Conservation (phyloP, 257 asterid species). For the Cynanchum wilfordii region DNA sequence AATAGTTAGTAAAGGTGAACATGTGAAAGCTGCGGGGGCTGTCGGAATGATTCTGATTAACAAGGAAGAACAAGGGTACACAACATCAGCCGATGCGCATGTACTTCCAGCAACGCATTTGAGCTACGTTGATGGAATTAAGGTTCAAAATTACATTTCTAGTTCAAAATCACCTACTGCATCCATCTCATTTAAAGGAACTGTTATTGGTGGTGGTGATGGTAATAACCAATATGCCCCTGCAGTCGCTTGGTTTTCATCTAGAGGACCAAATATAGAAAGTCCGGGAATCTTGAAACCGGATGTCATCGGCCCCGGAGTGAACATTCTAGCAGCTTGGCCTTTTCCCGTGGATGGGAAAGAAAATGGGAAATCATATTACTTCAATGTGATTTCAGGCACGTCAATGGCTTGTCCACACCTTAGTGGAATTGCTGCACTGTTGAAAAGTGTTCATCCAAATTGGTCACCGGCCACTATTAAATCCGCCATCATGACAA, state of each 20-base stretch:
- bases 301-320: slow-evolving; percentile 27
- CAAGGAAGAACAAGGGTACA: neutral
- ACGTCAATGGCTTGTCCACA: slow-evolving; percentile 33
- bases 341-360: neutral
- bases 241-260: slow-evolving; percentile 13
- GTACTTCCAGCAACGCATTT: slow-evolving; percentile 11
- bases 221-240: slow-evolving; percentile 1
- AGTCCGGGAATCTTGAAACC: slow-evolving; percentile 31
- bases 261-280: slow-evolving; percentile 14
- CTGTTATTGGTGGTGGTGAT: neutral
- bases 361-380: slow-evolving; percentile 9
- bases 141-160: neutral
- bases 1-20: neutral
- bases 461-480: slow-evolving; percentile 29
- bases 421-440: slow-evolving; percentile 27
- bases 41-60: slow-evolving; percentile 18
- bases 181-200: slow-evolving; percentile 13
- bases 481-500: slow-evolving; percentile 29
- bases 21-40: slow-evolving; percentile 15
- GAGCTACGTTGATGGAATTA: slow-evolving; percentile 9
- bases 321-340: slow-evolving; percentile 32
- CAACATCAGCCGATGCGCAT: neutral
- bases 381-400: slow-evolving; percentile 18
- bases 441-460: slow-evolving; percentile 23
- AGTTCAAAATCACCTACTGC: neutral